Evolutionary conservation across 1,284 basidiomycete genomes (phyloP), one percentile per base, ranked within the genome.

Genomic region (Apiotrichum gracile): DNA sequence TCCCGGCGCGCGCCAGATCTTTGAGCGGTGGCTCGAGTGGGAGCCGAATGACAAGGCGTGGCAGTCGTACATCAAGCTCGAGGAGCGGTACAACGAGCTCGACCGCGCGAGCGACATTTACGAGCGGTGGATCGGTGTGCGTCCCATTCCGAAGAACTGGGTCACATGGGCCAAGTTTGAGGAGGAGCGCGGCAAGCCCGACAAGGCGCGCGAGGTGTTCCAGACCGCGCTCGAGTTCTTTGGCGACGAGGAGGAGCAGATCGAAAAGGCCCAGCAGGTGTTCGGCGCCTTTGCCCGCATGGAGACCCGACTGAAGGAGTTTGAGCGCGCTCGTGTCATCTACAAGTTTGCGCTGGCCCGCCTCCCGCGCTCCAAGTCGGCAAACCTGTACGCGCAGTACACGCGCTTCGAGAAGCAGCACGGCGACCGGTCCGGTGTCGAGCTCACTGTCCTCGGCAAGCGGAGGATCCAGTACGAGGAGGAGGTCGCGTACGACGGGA

Each of bases 21-120:
- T 98, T 66, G 96, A 99, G 75, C 82, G 94, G 44, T 98, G 94
- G 94, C 96, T 98, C 91, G 82, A 87, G 61, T 98, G 96, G 96
- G 92, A 98, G 72, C 96, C 96, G 0, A 91, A 97, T 67, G 96
- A 98, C 82, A 97, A 97, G 54, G 92, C 94, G 7, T 98, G 94
- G 96, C 88, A 91, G 69, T 90, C 91, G 13, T 98, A 96, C 75
- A 91, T 98, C 80, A 94, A 97, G 78, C 79, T 98, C 72, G 96
- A 99, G 77, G 84, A 88, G 68, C 82, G 94, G 44, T 98, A 98
- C 73, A 80, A 86, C 60, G 96, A 99, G 76, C 76, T 85, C 35
- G 94, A 97, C 64, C 81, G 92, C 13, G 94, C 92, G 2, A 94
- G 91, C 61, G 80, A 84, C 22, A 86, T 98, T 43, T 97, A 96